Evolutionary conservation across 805 yeast species (phyloP).

Genomic region (Saturnispora gosingensis): DNA sequence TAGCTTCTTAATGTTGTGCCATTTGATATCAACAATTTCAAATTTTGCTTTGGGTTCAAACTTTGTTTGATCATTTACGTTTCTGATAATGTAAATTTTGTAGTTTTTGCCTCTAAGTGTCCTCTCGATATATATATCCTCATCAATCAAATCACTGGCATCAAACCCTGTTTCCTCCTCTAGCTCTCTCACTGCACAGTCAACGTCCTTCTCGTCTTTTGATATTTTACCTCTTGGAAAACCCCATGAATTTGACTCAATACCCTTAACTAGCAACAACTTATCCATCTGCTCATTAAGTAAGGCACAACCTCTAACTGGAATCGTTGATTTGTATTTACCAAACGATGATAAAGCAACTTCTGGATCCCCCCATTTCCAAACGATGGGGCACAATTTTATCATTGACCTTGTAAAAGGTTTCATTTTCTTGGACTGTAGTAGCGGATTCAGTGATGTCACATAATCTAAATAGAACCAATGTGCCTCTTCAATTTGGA

Average conservation of each 20-base stretch:
- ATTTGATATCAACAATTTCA: slow-evolving; percentile 76
- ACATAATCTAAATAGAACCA: slow-evolving; percentile 92
- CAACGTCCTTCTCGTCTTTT: slow-evolving; percentile 79
- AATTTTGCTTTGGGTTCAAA: slow-evolving; percentile 79
- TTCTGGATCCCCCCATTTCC: slow-evolving; percentile 80
- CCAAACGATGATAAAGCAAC: slow-evolving; percentile 74
- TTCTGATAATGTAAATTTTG: slow-evolving; percentile 67
- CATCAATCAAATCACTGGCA: slow-evolving; percentile 55
- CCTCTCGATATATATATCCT: slow-evolving; percentile 70
- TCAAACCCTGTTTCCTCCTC: slow-evolving; percentile 92
- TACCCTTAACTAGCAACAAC: slow-evolving; percentile 73
- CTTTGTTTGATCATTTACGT: slow-evolving; percentile 65
- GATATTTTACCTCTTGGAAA: slow-evolving; percentile 96
- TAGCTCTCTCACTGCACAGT: slow-evolving; percentile 88
- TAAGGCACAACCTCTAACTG: slow-evolving; percentile 93
- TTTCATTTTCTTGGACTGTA: slow-evolving; percentile 74
- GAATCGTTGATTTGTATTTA: slow-evolving; percentile 78
- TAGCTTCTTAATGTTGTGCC: slow-evolving; percentile 54
- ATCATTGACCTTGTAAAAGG: slow-evolving; percentile 60
- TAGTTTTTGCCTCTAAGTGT: slow-evolving; percentile 77
- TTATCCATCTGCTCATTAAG: slow-evolving; percentile 63
- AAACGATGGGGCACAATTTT: slow-evolving; percentile 62
- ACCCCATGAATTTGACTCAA: slow-evolving; percentile 76
- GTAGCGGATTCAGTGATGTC: slow-evolving; percentile 57
- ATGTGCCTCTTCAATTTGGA: slow-evolving; percentile 96